Percentiles rank a stretch among this genome's conserved stretches.
Conservation (phyloP, 1,284 basidiomycete species). For the Cutaneotrichosporon arboriforme region DNA sequence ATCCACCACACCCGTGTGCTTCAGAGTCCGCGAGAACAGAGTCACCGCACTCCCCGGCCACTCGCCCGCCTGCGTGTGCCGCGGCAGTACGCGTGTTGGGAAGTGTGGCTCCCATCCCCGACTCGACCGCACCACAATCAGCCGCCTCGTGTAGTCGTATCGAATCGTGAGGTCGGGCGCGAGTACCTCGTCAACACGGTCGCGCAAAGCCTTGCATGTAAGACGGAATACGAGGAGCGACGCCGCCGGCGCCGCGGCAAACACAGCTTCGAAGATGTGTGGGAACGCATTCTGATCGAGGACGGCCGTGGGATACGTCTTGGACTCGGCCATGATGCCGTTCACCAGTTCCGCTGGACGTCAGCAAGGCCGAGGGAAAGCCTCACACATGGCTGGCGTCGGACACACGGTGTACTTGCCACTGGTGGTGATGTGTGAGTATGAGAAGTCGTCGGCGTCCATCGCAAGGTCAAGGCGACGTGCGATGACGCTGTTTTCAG, state of each 20-base stretch:
- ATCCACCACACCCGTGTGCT: neutral
- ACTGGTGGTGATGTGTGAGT: too few species aligned
- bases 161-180: neutral
- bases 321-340: neutral
- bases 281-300: constrained; percentile 8
- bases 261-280: constrained; percentile 10
- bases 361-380: too few species aligned
- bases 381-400: too few species aligned
- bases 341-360: too few species aligned
- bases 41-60: neutral
- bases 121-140: neutral
- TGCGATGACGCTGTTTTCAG: too few species aligned
- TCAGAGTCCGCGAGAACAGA: neutral
- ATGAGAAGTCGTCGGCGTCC: too few species aligned
- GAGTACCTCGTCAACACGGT: neutral
- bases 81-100: neutral
- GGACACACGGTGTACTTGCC: too few species aligned
- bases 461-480: too few species aligned
- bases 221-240: neutral
- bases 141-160: neutral
- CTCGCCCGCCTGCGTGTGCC: neutral
- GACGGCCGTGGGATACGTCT: neutral
- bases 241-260: neutral
- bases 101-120: neutral
- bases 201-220: neutral